Evolutionary conservation across 2,329 filamentous ascomycete genomes (phyloP).

Genomic region (Stachybotrys chartarum): DNA sequence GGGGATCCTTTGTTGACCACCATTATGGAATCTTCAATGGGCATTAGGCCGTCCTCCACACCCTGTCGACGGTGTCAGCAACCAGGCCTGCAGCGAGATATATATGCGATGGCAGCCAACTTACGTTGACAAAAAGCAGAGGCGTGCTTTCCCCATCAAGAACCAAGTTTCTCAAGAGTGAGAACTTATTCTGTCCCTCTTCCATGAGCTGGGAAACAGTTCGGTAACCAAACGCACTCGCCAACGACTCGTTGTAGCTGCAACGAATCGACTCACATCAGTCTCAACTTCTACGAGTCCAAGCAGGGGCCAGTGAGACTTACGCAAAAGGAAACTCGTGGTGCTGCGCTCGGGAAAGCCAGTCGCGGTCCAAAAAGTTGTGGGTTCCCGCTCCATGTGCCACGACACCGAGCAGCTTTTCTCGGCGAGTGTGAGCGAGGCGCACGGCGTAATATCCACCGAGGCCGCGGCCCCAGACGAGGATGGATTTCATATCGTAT

Average conservation of each 20-base stretch:
- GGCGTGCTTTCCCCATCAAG: neutral
- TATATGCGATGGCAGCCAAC: neutral
- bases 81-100: no score
- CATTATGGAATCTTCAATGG: neutral
- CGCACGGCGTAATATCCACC: constrained; percentile 64
- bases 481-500: constrained; percentile 50
- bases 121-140: neutral
- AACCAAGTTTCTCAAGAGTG: neutral
- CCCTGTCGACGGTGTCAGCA: neutral
- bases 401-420: constrained; percentile 44
- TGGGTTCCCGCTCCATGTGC: constrained; percentile 53
- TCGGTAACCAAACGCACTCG: neutral
- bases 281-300: neutral
- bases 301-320: neutral
- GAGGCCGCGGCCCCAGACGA: constrained; percentile 58
- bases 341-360: constrained; percentile 19
- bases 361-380: constrained; percentile 44
- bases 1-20: neutral
- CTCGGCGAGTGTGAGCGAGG: constrained; percentile 59
- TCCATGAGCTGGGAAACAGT: neutral
- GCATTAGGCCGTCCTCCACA: neutral
- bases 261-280: neutral
- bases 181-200: neutral
- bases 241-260: neutral
- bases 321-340: neutral